A percentile compares a stretch with the other conserved stretches of the same genome.
Evolutionary conservation across 148 eudicot species (phyloP).

Genomic region (Selenicereus undatus): DNA sequence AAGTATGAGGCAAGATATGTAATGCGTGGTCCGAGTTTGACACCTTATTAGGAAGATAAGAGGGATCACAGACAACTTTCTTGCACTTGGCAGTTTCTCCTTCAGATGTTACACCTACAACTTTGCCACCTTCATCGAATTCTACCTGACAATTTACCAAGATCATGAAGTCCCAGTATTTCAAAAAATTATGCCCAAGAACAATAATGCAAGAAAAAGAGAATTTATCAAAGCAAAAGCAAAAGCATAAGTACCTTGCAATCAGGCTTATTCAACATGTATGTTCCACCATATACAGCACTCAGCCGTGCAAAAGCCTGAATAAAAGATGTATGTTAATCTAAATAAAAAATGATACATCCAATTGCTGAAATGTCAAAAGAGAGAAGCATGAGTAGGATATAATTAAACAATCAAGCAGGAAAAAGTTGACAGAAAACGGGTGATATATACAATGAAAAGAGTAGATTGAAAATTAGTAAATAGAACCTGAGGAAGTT

Average conservation of each 20-base stretch:
- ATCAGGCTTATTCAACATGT: conserved; percentile 93
- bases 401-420: background rate
- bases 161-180: conserved; percentile 10
- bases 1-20: background rate
- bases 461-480: background rate
- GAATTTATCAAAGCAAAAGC: background rate
- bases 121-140: conserved; percentile 85
- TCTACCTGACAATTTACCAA: conserved; percentile 57
- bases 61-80: conserved; percentile 98
- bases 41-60: conserved; percentile 90
- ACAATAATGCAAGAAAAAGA: conserved; percentile 2
- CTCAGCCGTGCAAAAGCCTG: conserved; percentile 96
- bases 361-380: background rate
- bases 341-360: background rate
- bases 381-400: background rate
- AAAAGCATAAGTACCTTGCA: conserved; percentile 54
- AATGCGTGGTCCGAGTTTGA: background rate
- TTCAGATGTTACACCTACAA: conserved; percentile 84
- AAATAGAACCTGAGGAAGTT: conserved; percentile 81
- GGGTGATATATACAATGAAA: background rate
- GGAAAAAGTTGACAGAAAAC: background rate
- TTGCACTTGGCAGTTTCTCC: conserved; percentile 98
- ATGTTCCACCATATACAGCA: conserved; percentile 99
- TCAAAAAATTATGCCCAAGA: conserved; percentile 1
- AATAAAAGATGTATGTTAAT: background rate